Conservation (phyloP, 805 yeast species). For the Yarrowia osloensis region DNA sequence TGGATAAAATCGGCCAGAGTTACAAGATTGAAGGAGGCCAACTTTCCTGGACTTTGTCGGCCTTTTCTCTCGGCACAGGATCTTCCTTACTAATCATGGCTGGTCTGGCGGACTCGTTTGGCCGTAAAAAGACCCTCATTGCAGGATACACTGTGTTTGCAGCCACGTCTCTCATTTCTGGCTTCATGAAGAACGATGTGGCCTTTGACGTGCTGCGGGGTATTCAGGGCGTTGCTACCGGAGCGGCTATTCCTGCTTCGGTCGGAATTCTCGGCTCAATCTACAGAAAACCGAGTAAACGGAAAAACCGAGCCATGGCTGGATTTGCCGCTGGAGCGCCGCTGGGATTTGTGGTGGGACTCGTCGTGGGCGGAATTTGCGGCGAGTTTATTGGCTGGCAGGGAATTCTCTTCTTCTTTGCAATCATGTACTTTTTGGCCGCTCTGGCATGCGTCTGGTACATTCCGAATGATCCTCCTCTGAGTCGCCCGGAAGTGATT, state of each 20-base stretch:
- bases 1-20: slow-evolving; percentile 44
- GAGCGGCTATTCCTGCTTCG: slow-evolving; percentile 52
- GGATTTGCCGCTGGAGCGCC: slow-evolving; percentile 53
- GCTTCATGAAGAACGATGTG: slow-evolving; percentile 40
- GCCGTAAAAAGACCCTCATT: slow-evolving; percentile 47
- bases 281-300: slow-evolving; percentile 44
- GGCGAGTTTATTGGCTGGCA: slow-evolving; percentile 47
- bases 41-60: slow-evolving; percentile 49
- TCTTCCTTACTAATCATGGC: slow-evolving; percentile 50
- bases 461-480: slow-evolving; percentile 45
- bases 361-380: slow-evolving; percentile 50
- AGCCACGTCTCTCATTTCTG: slow-evolving; percentile 39
- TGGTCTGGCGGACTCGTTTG: slow-evolving; percentile 51
- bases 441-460: slow-evolving; percentile 39
- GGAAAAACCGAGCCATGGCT: slow-evolving; percentile 50
- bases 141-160: slow-evolving; percentile 45
- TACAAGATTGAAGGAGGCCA: slow-evolving; percentile 48
- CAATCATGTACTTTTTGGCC: slow-evolving; percentile 45
- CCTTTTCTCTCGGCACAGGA: slow-evolving; percentile 49
- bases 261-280: slow-evolving; percentile 51
- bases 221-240: slow-evolving; percentile 49
- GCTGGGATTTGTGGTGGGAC: slow-evolving; percentile 50
- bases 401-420: slow-evolving; percentile 47
- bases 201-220: slow-evolving; percentile 49
- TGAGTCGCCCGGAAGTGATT: slow-evolving; percentile 37